Evolutionary conservation across 768 basidiomycete species (phyloP).

Genomic region (Clathrus columnatus): DNA sequence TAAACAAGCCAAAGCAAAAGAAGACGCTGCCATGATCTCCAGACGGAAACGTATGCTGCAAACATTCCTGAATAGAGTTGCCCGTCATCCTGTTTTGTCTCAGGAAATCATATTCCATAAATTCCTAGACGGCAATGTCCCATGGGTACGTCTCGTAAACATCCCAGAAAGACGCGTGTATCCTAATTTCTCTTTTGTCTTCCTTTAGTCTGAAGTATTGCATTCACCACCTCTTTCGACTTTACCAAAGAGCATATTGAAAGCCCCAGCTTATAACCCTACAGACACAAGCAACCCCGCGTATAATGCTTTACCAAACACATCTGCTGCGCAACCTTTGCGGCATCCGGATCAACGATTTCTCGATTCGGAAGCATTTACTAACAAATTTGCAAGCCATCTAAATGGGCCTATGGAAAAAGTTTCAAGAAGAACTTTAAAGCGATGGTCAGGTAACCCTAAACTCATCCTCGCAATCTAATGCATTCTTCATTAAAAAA

Average conservation of each 20-base stretch:
- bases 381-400: conserved; percentile 90
- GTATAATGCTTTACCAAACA: conserved; percentile 81
- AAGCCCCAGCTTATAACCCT: conserved; percentile 92
- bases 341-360: conserved; percentile 92
- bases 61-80: conserved; percentile 87
- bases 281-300: conserved; percentile 68
- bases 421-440: conserved; percentile 83
- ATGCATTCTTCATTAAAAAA: conserved; percentile 6
- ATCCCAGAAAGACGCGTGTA: conserved; percentile 5
- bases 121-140: conserved; percentile 91
- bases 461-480: conserved; percentile 1
- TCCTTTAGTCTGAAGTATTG: conserved; percentile 71
- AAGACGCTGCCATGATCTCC: conserved; percentile 87
- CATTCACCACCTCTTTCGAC: conserved; percentile 87
- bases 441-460: conserved; percentile 80
- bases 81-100: conserved; percentile 87
- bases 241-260: conserved; percentile 91
- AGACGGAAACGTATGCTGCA: conserved; percentile 90
- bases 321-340: conserved; percentile 82
- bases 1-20: conserved; percentile 94
- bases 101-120: conserved; percentile 95
- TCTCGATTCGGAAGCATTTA: conserved; percentile 92
- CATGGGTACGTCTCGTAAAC: conserved; percentile 61
- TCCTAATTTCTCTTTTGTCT: neutral
- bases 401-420: conserved; percentile 92